Evolutionary conservation across 1,139 yeast species (phyloP).

Genomic region (Zygosaccharomyces sapae): DNA sequence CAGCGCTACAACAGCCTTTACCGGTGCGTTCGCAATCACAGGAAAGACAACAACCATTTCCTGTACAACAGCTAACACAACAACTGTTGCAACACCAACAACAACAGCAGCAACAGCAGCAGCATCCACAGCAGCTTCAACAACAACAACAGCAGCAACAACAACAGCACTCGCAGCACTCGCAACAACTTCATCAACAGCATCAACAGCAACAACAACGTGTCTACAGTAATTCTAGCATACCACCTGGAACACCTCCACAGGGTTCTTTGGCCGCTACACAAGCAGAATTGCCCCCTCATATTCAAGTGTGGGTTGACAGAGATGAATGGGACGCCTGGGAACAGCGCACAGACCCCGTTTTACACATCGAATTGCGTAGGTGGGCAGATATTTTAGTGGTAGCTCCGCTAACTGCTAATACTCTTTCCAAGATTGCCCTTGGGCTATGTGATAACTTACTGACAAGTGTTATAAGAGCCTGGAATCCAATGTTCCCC

Average conservation of each 20-base stretch:
- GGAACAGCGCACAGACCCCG: slow-evolving; percentile 84
- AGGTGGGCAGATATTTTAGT: slow-evolving; percentile 94
- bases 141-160: slow-evolving; percentile 6
- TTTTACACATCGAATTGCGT: slow-evolving; percentile 83
- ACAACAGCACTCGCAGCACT: slow-evolving; percentile 6
- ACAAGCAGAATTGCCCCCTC: slow-evolving; percentile 50
- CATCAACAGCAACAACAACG: slow-evolving; percentile 11
- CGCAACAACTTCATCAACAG: slow-evolving; percentile 8
- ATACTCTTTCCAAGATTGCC: slow-evolving; percentile 84
- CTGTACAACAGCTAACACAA: slow-evolving; percentile 6
- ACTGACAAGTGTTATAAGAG: slow-evolving; percentile 74
- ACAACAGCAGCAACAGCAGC: slow-evolving; percentile 1
- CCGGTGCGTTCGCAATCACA: slow-evolving; percentile 9
- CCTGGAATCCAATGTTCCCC: slow-evolving; percentile 90
- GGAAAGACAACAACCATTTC: slow-evolving; percentile 13
- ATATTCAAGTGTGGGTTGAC: slow-evolving; percentile 79
- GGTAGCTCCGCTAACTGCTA: slow-evolving; percentile 91
- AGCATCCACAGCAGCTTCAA: slow-evolving; percentile 6
- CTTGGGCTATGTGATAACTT: slow-evolving; percentile 90
- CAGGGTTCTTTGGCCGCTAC: slow-evolving; percentile 15
- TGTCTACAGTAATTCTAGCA: slow-evolving; percentile 9
- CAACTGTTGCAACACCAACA: slow-evolving; percentile 1
- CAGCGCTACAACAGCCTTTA: slow-evolving; percentile 5
- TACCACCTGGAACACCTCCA: slow-evolving; percentile 12
- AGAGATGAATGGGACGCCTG: slow-evolving; percentile 89